Evolutionary conservation across 495 filamentous ascomycete genomes (phyloP), one percentile per base, ranked within the genome.

Genomic region (Penicillium waksmanii): DNA sequence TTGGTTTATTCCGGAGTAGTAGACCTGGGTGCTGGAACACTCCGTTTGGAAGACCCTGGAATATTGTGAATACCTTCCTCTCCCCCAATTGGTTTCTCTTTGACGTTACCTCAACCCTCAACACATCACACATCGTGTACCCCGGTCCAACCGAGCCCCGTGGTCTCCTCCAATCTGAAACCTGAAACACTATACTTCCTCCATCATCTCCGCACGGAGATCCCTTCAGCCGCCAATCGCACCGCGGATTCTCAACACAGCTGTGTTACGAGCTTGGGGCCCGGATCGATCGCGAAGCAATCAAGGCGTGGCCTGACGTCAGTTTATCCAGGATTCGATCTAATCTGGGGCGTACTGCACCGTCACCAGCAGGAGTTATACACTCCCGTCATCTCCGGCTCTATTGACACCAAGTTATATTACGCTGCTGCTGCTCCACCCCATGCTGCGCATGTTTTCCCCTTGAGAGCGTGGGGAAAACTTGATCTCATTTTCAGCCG

Each of bases 271-370:
- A 63, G 55, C 61, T 60, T 65, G 62, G 62, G 46, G 66, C 63
- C 59, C 68, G 63, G 68, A 71, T 71, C 55, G 54, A 61, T 55
- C 56, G 35, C 62, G 55, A 60, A 55, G 56, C 62, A 58, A 63
- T 56, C 50, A 53, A 42, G 48, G 49, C 66, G 61, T 66, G 63
- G 61, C 52, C 69, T 71, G 68, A 69, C 68, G 68, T 71, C 68
- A 69, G 59, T 53, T 50, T 8, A 52, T 56, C 56, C 15, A 57
- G 56, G 62, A 60, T 61, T 47, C 53, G 59, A 63, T 67, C 57
- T 65, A 61, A 66, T 58, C 63, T 55, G 40, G 46, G 47, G 47
- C 13, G 56, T 57, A 55, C 60, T 51, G 56, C 51, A 50, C 27
- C 27, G 23, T 23, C 23, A 23, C 4, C 23, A 23, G 23, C 23